Evolutionary conservation across 208 protist genomes (phyloP).

Genomic region (Naegleria fowleri): DNA sequence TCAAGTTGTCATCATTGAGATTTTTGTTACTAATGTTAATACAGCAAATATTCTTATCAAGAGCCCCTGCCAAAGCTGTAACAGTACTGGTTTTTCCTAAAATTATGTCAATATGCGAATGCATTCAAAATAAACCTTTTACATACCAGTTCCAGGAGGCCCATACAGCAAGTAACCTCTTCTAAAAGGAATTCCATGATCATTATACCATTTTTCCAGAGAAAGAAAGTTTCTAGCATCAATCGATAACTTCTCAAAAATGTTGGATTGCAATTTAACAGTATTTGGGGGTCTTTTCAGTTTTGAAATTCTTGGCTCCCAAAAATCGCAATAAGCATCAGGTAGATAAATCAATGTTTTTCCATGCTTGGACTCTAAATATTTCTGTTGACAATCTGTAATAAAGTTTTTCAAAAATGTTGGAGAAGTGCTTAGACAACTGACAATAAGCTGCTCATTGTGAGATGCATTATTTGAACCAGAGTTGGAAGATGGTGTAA

Average conservation of each 20-base stretch:
- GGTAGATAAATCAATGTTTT: slow-evolving; percentile 29
- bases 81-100: slow-evolving; percentile 86
- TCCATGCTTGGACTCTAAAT: background rate
- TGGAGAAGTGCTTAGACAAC: background rate
- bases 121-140: background rate
- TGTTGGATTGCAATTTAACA: background rate
- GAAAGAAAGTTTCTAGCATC: background rate
- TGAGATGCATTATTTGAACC: no score
- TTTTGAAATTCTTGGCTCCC: slow-evolving; percentile 20
- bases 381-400: background rate
- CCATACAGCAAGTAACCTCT: slow-evolving; percentile 46
- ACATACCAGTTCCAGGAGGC: background rate
- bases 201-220: background rate
- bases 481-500: background rate
- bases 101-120: background rate
- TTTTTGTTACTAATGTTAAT: slow-evolving; percentile 74
- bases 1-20: slow-evolving; percentile 75
- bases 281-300: background rate
- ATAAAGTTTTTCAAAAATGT: background rate
- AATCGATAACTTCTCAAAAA: background rate
- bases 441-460: background rate
- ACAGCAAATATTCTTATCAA: slow-evolving; percentile 82
- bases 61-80: slow-evolving; percentile 79
- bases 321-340: slow-evolving; percentile 4
- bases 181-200: slow-evolving; percentile 22